Base-by-base conservation (phyloP, 176 grass and related monocot species). In the Avena sativa region DNA sequence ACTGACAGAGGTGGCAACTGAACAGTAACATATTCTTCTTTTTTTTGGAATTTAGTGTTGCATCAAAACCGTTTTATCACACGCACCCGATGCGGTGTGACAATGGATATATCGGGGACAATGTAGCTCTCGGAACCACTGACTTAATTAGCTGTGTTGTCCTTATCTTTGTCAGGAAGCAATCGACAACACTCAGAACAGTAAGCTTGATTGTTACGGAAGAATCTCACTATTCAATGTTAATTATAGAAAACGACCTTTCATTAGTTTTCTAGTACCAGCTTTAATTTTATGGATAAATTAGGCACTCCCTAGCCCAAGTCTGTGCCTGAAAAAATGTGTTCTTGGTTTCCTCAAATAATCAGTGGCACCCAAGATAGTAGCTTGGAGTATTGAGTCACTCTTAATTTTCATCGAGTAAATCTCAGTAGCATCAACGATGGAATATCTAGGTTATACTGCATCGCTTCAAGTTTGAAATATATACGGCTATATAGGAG, bases 151-250 rank as follows among this genome's bases (percentile, higher is more conserved):
- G 19, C 12, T 32, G 2, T 87, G 2, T 87, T 65, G 46, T 51
- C 89, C 75, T 47, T 21, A 3, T 43, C 40, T 43, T 43, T 43
- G 40, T 15, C 26, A 43, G 74, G 84, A 87, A 87, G 85, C 84
- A 83, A 90, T 71, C 12, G 62, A 47, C 55, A 71, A 6, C 50
- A 70, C 71, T 71, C 16, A 0, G 68, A 71, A 71, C n/a, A 46
- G 68, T 71, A 46, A 71, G 32, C 16, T 55, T 0, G 74, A 55
- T 52, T 30, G 74, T 19, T 34, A 16, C 15, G 6, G 26, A 3
- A 55, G 74, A 55, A 76, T 32, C 14, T 5, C 12, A 13, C 68
- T 14, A 50, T 61, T 52, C 55, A 56, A 13, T 44, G 11, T 19
- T 32, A 76, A 67, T 7, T 83, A 76, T 53, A 51, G 11, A 28